Base-by-base conservation (phyloP, 495 filamentous ascomycete species). In the Thermothielavioides terrestris region DNA sequence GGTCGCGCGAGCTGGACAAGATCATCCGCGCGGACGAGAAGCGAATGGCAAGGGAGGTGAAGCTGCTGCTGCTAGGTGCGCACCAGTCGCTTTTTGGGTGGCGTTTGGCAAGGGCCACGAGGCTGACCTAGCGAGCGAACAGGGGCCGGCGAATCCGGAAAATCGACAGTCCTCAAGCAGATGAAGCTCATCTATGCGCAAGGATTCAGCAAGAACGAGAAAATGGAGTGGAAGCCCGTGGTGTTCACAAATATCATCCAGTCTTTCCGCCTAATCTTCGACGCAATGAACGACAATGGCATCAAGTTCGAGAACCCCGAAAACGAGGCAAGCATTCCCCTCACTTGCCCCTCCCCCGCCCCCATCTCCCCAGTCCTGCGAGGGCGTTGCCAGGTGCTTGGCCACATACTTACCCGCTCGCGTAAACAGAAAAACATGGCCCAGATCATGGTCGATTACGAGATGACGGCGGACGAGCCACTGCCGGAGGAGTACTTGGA, bases 161-260 rank as follows among this genome's bases (percentile, higher is more conserved):
- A 98, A 66, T 98, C 92, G 7, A 98, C 92, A 6, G 90, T 98
- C 51, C 78, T 98, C 44, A 98, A 98, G 73, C 92, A 98, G 76
- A 98, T 98, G 92, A 89, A 91, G 62, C 83, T 98, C 67, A 97
- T 98, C 58, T 90, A 98, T 63, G 84, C 88, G 34, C 80, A 88
- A 64, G 92, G 94, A 18, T 97, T 96, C 66, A 87, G 85, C 36
- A 82, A 90, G 56, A 84, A 81, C 55, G 92, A 98, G 66, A 85
- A 91, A 56, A 81, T 90, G 55, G 89, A 95, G 70, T 94, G 88
- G 68, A 86, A 91, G 54, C 85, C 86, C 34, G 89, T 97, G 61
- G 92, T 98, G 52, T 96, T 95, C 68, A 84, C 82, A 48, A 97
- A 96, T 68, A 78, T 95, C 48, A 77, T 94, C 46, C 83, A 88